Conservation (phyloP, 2,329 filamentous ascomycete genomes). For the Fusarium praegraminearum region DNA sequence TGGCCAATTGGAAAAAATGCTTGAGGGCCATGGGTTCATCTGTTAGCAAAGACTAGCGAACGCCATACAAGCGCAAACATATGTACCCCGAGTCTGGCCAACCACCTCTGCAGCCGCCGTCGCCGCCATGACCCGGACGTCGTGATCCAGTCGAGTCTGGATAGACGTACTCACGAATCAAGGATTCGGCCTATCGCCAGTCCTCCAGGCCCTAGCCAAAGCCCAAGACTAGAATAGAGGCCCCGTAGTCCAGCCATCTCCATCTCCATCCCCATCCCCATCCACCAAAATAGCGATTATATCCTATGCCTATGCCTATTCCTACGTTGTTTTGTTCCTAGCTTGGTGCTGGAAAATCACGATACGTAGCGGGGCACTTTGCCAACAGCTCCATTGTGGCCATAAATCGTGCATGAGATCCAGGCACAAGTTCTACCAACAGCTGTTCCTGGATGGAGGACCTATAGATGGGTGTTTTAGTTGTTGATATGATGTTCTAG, state of each 20-base stretch:
- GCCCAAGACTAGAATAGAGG: conserved; percentile 14
- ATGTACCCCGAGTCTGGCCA: conserved; percentile 21
- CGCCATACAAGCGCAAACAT: conserved; percentile 29
- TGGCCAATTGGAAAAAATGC: conserved; percentile 39
- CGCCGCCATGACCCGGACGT: conserved; percentile 33
- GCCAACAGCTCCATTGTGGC: conserved; percentile 46
- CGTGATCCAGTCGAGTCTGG: conserved; percentile 35
- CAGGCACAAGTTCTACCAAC: conserved; percentile 41
- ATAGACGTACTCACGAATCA: conserved; percentile 35
- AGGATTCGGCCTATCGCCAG: conserved; percentile 34
- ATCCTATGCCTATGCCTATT: conserved; percentile 1
- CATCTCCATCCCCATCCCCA: conserved; percentile 6
- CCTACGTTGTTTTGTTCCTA: conserved; percentile 29
- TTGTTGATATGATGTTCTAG: conserved; percentile 5
- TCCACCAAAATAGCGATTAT: conserved; percentile 31
- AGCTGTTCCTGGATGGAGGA: conserved; percentile 31
- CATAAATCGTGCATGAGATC: conserved; percentile 41
- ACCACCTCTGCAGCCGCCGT: conserved; percentile 33
- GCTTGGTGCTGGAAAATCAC: conserved; percentile 38
- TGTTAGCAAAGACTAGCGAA: conserved; percentile 20
- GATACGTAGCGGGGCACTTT: conserved; percentile 44
- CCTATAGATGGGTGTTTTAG: background rate
- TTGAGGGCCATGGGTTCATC: conserved; percentile 2
- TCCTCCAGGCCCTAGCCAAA: conserved; percentile 27
- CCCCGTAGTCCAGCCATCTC: conserved; percentile 41